Conservation (phyloP, 768 basidiomycete species). For the Termitomyces sp. region DNA sequence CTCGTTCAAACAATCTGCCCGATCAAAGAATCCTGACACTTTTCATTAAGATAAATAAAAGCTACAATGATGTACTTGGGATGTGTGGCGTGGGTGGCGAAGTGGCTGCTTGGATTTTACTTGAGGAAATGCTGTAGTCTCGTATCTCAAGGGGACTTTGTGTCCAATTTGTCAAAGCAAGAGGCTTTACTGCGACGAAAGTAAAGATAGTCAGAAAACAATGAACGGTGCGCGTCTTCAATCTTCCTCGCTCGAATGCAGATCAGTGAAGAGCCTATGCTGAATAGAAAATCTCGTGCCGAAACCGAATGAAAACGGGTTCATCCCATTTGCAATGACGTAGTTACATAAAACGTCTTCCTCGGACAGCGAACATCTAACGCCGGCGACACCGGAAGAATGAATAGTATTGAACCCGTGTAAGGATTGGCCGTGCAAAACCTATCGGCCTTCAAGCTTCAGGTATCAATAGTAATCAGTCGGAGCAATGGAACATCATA, state of each 20-base stretch:
- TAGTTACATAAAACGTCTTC: background rate
- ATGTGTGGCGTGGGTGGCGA: constrained; percentile 1
- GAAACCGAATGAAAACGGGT: too few relatives aligned
- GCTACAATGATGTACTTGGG: background rate
- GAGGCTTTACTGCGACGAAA: background rate
- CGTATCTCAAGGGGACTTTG: background rate
- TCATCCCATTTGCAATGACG: background rate
- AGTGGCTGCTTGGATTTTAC: background rate
- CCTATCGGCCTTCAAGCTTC: too few relatives aligned
- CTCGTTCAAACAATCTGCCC: background rate
- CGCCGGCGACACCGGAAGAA: background rate
- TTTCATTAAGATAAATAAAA: background rate
- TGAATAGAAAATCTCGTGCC: background rate
- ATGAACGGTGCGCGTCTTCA: background rate
- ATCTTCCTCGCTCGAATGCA: background rate
- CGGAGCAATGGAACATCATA: background rate
- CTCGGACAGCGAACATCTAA: background rate
- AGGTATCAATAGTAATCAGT: too few relatives aligned
- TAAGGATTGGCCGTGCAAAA: too few relatives aligned
- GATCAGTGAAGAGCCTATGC: background rate
- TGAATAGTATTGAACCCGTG: background rate
- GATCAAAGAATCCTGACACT: background rate
- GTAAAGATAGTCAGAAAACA: background rate
- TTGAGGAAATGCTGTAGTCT: background rate
- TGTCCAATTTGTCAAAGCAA: background rate